These are phyloP conservation scores for Ilex aquifolium DNA, from an alignment of 257 asterid genomes.

Conservation along the genomic window DNA sequence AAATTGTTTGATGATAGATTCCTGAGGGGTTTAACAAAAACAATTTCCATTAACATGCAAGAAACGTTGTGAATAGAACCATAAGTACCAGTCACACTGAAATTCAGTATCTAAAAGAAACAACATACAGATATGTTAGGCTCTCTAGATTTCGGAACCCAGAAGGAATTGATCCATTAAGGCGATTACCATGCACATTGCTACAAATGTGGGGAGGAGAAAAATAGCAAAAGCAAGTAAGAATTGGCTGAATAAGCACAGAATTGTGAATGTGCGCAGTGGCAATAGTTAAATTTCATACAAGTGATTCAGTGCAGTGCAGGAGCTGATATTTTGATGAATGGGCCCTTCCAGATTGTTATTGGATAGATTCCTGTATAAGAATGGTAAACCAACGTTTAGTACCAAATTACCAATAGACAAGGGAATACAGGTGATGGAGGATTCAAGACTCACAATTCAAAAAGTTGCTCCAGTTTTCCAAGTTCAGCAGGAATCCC, in stretches of 20 bases:
- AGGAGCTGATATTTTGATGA: conserved; percentile 88
- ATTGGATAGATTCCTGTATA: conserved; percentile 72
- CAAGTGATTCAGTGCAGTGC: conserved; percentile 92
- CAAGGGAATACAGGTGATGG: not conserved
- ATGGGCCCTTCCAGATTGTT: conserved; percentile 85
- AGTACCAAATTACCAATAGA: too few species aligned
- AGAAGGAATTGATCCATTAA: conserved; percentile 83
- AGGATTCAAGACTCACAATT: conserved; percentile 54
- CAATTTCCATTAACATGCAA: not conserved
- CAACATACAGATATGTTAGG: conserved; percentile 77
- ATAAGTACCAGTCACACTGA: not conserved
- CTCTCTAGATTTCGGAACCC: conserved; percentile 80
- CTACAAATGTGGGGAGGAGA: conserved; percentile 22
- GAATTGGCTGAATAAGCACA: not conserved
- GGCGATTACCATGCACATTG: conserved; percentile 79
- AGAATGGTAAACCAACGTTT: not conserved
- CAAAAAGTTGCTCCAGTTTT: conserved; percentile 82
- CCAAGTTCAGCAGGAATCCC: conserved; percentile 88
- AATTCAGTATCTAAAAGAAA: not conserved
- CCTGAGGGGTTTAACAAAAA: conserved; percentile 32
- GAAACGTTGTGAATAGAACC: not conserved
- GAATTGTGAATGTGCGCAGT: not conserved
- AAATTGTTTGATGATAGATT: conserved; percentile 81
- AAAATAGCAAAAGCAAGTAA: not conserved
- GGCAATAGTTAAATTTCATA: conserved; percentile 25